These are phyloP conservation scores for Naganishia onofrii DNA, from an alignment of 768 basidiomycete genomes.

Conservation along the genomic window DNA sequence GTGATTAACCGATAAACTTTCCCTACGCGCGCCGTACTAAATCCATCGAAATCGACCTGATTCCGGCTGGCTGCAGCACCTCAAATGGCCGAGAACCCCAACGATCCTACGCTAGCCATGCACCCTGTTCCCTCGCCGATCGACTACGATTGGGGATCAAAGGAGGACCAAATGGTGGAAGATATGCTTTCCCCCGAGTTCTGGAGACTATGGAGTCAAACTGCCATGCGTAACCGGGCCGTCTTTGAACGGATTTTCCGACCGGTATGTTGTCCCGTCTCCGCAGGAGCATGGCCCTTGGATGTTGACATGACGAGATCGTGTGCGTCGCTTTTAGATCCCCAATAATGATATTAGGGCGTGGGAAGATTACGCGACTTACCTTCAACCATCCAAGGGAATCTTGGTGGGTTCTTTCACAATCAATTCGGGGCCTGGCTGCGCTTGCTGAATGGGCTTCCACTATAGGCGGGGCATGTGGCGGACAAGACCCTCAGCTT, in stretches of 20 bases:
- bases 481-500: conserved; percentile 64
- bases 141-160: conserved; percentile 62
- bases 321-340: not conserved
- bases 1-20: not conserved
- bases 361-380: conserved; percentile 72
- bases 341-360: conserved; percentile 69
- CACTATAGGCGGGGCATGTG: conserved; percentile 72
- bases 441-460: not conserved
- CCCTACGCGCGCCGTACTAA: not conserved
- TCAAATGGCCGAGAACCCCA: conserved; percentile 52
- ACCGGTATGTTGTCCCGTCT: conserved; percentile 57
- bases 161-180: conserved; percentile 67
- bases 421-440: not conserved
- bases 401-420: conserved; percentile 7
- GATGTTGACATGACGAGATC: not conserved
- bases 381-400: conserved; percentile 37
- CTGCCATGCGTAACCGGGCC: conserved; percentile 75
- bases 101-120: conserved; percentile 61
- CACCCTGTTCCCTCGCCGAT: conserved; percentile 70
- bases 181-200: conserved; percentile 73
- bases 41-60: too few relatives aligned
- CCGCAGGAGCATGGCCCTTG: not conserved
- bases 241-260: conserved; percentile 83
- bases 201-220: conserved; percentile 63
- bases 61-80: conserved; percentile 58